These are phyloP conservation scores for Ottelia alismoides DNA, from an alignment of 106 monocot species.

Conservation along the genomic window DNA sequence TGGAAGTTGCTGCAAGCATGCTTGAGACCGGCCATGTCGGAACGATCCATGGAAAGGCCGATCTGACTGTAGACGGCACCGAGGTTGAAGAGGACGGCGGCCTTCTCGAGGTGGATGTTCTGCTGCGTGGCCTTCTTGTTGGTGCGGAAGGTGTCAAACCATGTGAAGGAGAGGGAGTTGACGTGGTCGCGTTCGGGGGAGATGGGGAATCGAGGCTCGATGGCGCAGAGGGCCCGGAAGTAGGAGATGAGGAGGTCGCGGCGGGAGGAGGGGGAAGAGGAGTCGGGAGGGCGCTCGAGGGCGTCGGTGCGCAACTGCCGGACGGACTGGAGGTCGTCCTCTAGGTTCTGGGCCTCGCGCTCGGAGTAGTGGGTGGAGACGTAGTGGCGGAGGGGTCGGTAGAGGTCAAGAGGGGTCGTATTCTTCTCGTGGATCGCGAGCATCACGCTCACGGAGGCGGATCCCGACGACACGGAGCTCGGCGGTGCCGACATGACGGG, in stretches of 20 bases:
- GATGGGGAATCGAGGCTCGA: constrained; percentile 44
- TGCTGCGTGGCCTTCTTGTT: constrained; percentile 19
- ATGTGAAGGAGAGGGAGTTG: constrained; percentile 28
- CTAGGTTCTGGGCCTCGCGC: constrained; percentile 44
- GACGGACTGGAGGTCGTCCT: constrained; percentile 47
- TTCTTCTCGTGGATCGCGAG: constrained; percentile 58
- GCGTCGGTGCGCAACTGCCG: constrained; percentile 32
- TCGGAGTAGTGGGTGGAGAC: constrained; percentile 59
- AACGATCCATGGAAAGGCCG: constrained; percentile 30
- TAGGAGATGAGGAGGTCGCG: constrained; percentile 36
- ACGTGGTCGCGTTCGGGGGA: constrained; percentile 18
- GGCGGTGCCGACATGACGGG: too few species aligned
- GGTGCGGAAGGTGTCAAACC: constrained; percentile 45
- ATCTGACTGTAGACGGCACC: constrained; percentile 46
- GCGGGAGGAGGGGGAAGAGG: constrained; percentile 15
- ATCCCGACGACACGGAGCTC: too few species aligned
- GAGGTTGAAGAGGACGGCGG: constrained; percentile 47
- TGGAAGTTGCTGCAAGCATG: constrained; percentile 44
- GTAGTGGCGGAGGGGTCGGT: constrained; percentile 35
- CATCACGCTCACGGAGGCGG: too few species aligned
- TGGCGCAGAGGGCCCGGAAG: constrained; percentile 24
- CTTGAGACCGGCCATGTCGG: constrained; percentile 22
- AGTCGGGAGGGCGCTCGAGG: constrained; percentile 15
- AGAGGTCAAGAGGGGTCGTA: constrained; percentile 24
- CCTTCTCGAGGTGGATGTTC: constrained; percentile 44